These are phyloP conservation scores for Brassica napus DNA, from an alignment of 345 rosid species.

Conservation along the genomic window Da-Ae NC_063452.1:61341001-61341500, in stretches of 20 bases:
- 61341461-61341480: constrained; percentile 75
- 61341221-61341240: constrained; percentile 20
- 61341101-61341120: constrained; percentile 66
- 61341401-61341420: background rate
- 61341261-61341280: constrained; percentile 80
- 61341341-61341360: background rate
- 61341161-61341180: constrained; percentile 60
- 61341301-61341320: constrained; percentile 70
- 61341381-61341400: background rate
- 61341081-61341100: constrained; percentile 82
- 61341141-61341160: constrained; percentile 78
- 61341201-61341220: background rate
- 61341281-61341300: constrained; percentile 64
- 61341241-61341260: constrained; percentile 83
- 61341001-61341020: constrained; percentile 92
- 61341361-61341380: background rate
- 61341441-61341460: constrained; percentile 75
- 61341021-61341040: constrained; percentile 92
- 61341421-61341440: constrained; percentile 43
- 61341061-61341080: constrained; percentile 58
- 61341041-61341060: constrained; percentile 82
- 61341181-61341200: background rate
- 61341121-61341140: constrained; percentile 58
- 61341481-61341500: constrained; percentile 61
- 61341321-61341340: constrained; percentile 72